phyloP scores from a whole-genome alignment of 1,284 basidiomycete genomes.

The Tylopilus sp. region DNA sequence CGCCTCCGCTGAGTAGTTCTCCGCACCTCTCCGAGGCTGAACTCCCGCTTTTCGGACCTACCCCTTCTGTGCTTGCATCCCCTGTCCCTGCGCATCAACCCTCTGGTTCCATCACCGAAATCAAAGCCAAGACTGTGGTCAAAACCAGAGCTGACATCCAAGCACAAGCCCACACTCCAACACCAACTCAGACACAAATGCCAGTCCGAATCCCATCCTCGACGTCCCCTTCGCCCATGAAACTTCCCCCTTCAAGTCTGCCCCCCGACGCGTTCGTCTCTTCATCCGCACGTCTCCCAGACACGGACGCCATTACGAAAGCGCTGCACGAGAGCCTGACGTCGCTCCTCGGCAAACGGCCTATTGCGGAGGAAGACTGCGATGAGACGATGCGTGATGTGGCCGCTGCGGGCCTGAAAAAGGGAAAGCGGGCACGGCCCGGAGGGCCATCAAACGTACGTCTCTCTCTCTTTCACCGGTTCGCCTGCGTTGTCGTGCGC shows the following conservation, averaged over 20 bases:
- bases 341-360: conserved; percentile 61
- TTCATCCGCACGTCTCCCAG: conserved; percentile 23
- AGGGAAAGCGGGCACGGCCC: conserved; percentile 42
- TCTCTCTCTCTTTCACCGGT: neutral
- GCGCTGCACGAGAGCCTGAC: conserved; percentile 61
- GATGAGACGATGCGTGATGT: conserved; percentile 8
- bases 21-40: conserved; percentile 13
- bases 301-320: conserved; percentile 22
- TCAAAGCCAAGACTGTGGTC: neutral
- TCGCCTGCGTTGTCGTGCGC: no score
- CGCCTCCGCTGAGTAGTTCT: conserved; percentile 33
- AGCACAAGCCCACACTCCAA: conserved; percentile 10
- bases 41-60: neutral
- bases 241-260: conserved; percentile 34
- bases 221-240: conserved; percentile 53
- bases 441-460: conserved; percentile 43
- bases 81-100: neutral
- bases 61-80: neutral
- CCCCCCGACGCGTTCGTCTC: conserved; percentile 20
- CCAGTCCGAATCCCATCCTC: conserved; percentile 54
- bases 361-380: conserved; percentile 41
- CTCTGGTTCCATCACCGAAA: neutral
- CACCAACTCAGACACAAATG: conserved; percentile 6
- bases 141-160: neutral
- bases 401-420: conserved; percentile 20